Evolutionary conservation across 2,329 filamentous ascomycete species (phyloP), one percentile per base, ranked within the genome.

Genomic region (Claviceps sp.): DNA sequence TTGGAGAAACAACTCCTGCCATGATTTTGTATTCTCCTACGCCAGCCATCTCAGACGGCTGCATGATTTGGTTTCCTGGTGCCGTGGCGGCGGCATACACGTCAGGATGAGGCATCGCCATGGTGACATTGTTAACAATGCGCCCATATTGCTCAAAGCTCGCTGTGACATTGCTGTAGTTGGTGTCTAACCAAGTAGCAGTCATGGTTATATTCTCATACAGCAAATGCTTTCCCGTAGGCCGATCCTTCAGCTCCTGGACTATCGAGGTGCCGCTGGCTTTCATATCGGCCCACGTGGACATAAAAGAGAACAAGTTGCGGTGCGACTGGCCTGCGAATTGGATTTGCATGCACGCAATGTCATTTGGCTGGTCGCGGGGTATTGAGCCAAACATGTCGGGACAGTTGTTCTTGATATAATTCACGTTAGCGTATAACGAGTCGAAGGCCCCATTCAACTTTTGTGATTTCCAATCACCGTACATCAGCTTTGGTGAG

Each of bases 81-180:
- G 83, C 71, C 8, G 71, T 76, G 0, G 83, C 81, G 0, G 86
- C 86, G 13, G 71, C 66, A 37, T 85, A 80, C 0, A 93, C 74
- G 0, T 83, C 70, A 4, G 81, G 72, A 58, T 93, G 87, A 0
- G 87, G 87, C 76, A 90, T 83, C 0, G 85, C 85, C 57, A 90
- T 72, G 0, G 83, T 86, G 26, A 88, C 79, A 56, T 90, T 89
- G 62, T 89, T 86, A 59, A 91, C 70, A 39, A 85, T 72, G 26
- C 85, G 73, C 0, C 70, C 66, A 50, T 78, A 63, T 11, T 71
- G 61, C 4, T 71, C 61, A 4, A 74, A 83, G 0, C 72, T 67
- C 3, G 68, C 63, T 0, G 72, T 71, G 17, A 81, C 74, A 51
- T 86, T 71, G 37, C 73, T 66, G 8, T 73, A 67, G 2, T 74